A percentile compares a stretch with the other conserved stretches of the same genome.
phyloP scores from a whole-genome alignment of 2,329 filamentous ascomycete genomes.

The Aspergillus aculeatinus region DNA sequence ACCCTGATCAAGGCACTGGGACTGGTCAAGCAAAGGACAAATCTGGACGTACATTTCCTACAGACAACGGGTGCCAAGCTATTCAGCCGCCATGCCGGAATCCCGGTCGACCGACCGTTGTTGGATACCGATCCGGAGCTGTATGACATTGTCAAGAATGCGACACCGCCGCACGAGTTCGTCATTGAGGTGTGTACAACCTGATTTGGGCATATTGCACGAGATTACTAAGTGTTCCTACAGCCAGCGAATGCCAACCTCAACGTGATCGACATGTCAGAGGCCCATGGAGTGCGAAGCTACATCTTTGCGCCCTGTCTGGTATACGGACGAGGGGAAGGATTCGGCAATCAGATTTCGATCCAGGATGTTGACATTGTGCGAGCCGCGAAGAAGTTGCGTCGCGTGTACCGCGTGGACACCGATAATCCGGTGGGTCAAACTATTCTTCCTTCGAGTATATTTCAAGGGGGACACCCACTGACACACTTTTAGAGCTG shows the following conservation, averaged over 20 bases:
- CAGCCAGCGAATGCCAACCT: slow-evolving; percentile 46
- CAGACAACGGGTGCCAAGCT: slow-evolving; percentile 55
- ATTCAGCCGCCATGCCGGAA: slow-evolving; percentile 50
- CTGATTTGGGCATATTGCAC: background rate
- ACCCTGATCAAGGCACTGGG: slow-evolving; percentile 49
- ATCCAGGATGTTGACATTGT: slow-evolving; percentile 54
- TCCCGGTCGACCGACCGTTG: slow-evolving; percentile 43
- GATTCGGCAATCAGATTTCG: slow-evolving; percentile 53
- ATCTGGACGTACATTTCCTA: slow-evolving; percentile 50
- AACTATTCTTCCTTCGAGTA: background rate
- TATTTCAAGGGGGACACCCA: too few relatives aligned
- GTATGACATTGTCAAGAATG: slow-evolving; percentile 46
- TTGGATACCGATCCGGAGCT: slow-evolving; percentile 47
- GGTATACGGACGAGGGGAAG: slow-evolving; percentile 52
- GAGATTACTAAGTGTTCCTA: background rate
- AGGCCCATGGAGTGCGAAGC: slow-evolving; percentile 45
- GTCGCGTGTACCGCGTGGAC: slow-evolving; percentile 47
- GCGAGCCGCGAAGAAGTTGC: slow-evolving; percentile 42
- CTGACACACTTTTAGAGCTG: slow-evolving; percentile 38
- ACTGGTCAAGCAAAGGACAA: slow-evolving; percentile 44
- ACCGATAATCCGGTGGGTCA: slow-evolving; percentile 32
- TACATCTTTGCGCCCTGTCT: slow-evolving; percentile 58
- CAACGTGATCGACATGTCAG: slow-evolving; percentile 45
- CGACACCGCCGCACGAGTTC: slow-evolving; percentile 34
- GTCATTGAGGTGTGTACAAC: slow-evolving; percentile 4